Conservation (phyloP, 139 green algal species). For the Chlamydomonas applanata region DNA sequence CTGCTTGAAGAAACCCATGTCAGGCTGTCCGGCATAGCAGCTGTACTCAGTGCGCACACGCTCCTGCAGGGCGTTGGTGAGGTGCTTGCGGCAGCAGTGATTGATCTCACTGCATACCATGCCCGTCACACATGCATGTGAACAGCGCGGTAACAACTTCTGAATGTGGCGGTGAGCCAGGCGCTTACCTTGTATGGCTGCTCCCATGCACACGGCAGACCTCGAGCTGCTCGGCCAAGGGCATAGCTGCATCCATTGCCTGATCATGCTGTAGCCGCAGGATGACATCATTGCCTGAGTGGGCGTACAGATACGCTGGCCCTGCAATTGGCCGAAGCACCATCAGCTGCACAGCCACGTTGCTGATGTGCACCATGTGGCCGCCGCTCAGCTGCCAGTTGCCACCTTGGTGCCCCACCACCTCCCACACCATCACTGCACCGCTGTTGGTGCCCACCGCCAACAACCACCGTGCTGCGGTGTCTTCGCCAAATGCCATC, state of each 20-base stretch:
- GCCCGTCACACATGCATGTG: too few relatives aligned
- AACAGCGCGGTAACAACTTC: too few relatives aligned
- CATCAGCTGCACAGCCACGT: conserved; percentile 23
- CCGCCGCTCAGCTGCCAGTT: conserved; percentile 1
- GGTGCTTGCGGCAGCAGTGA: too few relatives aligned
- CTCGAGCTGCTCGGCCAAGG: conserved; percentile 4
- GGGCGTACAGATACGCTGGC: conserved; percentile 13
- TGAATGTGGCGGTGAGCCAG: too few relatives aligned
- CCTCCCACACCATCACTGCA: conserved; percentile 13
- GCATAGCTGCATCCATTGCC: background rate
- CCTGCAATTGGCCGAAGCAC: background rate
- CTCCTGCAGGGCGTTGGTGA: too few relatives aligned
- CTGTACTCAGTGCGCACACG: conserved; percentile 14
- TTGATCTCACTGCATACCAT: too few relatives aligned
- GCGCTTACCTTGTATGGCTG: background rate
- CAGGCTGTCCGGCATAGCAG: conserved; percentile 10
- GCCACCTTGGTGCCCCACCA: background rate
- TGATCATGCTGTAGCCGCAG: background rate
- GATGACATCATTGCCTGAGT: conserved; percentile 16
- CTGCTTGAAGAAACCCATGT: conserved; percentile 21
- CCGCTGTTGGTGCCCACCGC: conserved; percentile 19
- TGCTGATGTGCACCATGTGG: conserved; percentile 13
- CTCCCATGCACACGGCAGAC: conserved; percentile 30
- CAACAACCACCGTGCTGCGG: background rate
- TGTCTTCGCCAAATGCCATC: background rate